Percentiles rank a stretch among this genome's conserved stretches.
These are phyloP conservation scores for Aspergillus egyptiacus DNA, from an alignment of 495 filamentous ascomycete species.

Conservation along the genomic window DNA sequence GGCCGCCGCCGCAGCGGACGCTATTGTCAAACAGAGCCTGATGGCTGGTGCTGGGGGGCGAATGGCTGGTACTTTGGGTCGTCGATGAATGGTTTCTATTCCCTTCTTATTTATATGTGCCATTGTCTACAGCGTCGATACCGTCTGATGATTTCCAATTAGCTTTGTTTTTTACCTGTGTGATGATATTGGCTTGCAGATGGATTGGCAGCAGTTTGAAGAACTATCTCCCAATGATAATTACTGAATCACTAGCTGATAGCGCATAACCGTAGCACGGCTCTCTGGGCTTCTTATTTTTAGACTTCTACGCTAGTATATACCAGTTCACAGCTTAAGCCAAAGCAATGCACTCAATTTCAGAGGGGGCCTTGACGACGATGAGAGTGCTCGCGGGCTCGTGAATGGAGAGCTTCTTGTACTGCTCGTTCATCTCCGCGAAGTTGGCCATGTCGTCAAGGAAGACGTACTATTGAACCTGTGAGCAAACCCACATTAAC, in stretches of 20 bases:
- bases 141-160: constrained; percentile 13
- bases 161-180: constrained; percentile 3
- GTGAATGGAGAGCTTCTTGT: constrained; percentile 79
- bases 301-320: neutral
- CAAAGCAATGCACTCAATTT: constrained; percentile 84
- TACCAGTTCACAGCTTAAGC: constrained; percentile 23
- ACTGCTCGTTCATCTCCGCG: constrained; percentile 79
- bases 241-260: neutral
- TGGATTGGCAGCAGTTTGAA: neutral
- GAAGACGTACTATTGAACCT: constrained; percentile 63
- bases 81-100: constrained; percentile 22
- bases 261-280: too few species aligned
- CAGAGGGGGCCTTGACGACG: constrained; percentile 78
- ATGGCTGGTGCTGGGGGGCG: constrained; percentile 58
- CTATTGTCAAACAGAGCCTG: constrained; percentile 92
- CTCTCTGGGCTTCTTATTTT: too few species aligned
- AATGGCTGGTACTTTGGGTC: constrained; percentile 52
- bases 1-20: constrained; percentile 81
- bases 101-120: constrained; percentile 4
- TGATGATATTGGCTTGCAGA: neutral
- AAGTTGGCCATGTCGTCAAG: constrained; percentile 82
- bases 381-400: constrained; percentile 93
- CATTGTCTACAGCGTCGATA: constrained; percentile 4
- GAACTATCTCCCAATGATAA: constrained; percentile 4
- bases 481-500: neutral